These are phyloP conservation scores for Brassica balearica DNA, from an alignment of 441 rosid species.

Conservation along the genomic window DNA sequence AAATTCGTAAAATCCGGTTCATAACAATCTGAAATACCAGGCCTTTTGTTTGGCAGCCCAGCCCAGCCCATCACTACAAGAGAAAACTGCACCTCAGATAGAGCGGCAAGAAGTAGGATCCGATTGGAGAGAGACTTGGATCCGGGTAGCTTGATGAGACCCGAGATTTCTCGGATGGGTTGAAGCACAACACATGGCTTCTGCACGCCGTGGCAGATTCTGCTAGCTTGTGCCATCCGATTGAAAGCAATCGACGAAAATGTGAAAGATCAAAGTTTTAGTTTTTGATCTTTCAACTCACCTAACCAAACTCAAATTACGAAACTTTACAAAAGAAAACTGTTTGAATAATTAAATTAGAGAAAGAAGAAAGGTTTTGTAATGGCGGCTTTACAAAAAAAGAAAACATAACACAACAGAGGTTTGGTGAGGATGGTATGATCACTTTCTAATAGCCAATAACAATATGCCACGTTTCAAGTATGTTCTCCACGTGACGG, in stretches of 20 bases:
- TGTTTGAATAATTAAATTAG: too few species aligned
- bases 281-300: too few species aligned
- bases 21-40: not conserved
- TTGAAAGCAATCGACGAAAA: too few species aligned
- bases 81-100: constrained; percentile 67
- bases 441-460: not conserved
- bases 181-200: constrained; percentile 55
- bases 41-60: too few species aligned
- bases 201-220: too few species aligned
- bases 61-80: too few species aligned
- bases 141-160: constrained; percentile 87
- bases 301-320: too few species aligned
- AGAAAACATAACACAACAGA: too few species aligned
- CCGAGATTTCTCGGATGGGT: constrained; percentile 89
- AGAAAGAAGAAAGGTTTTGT: constrained; percentile 36
- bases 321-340: too few species aligned
- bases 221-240: too few species aligned
- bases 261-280: too few species aligned
- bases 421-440: constrained; percentile 24
- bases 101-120: constrained; percentile 91
- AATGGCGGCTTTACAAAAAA: constrained; percentile 4
- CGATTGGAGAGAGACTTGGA: constrained; percentile 96
- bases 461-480: not conserved
- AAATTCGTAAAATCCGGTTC: not conserved
- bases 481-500: not conserved